phyloP scores from a whole-genome alignment of 352 stramenopile species.

The Phytopythium kandeliae region DNA sequence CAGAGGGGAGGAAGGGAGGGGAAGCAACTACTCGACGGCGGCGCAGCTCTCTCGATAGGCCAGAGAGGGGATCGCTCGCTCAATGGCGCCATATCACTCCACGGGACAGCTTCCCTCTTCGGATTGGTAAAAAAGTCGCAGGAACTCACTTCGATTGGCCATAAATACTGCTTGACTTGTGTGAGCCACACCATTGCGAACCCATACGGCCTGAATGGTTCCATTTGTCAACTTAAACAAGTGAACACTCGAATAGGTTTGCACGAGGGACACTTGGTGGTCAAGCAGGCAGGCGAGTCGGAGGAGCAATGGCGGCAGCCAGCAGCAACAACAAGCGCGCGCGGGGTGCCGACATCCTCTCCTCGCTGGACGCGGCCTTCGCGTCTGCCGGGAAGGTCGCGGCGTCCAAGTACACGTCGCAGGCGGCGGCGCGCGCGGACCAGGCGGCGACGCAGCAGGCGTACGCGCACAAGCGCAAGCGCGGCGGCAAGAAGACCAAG shows the following conservation, averaged over 20 bases:
- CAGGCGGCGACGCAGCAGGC: slow-evolving; percentile 50
- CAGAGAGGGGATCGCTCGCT: too few relatives aligned
- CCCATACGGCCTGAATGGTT: not conserved
- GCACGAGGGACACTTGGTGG: not conserved
- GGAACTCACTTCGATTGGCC: not conserved
- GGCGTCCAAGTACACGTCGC: slow-evolving; percentile 63
- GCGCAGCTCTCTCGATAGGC: not conserved
- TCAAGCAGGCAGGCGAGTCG: too few relatives aligned
- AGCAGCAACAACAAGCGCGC: slow-evolving; percentile 63
- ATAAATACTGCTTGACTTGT: not conserved
- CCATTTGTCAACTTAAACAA: not conserved
- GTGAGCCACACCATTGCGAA: slow-evolving; percentile 4
- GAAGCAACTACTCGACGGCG: not conserved
- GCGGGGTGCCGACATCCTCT: slow-evolving; percentile 53
- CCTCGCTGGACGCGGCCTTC: slow-evolving; percentile 72
- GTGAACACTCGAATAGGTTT: not conserved
- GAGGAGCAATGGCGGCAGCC: too few relatives aligned
- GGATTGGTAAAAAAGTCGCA: not conserved
- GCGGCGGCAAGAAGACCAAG: slow-evolving; percentile 8
- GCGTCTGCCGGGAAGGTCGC: slow-evolving; percentile 20
- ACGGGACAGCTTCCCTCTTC: not conserved
- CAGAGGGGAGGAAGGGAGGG: not conserved
- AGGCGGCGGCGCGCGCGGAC: slow-evolving; percentile 34
- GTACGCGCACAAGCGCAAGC: slow-evolving; percentile 71
- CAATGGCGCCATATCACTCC: too few relatives aligned